These are phyloP conservation scores for Bipolaris victoriae DNA, from an alignment of 2,329 filamentous ascomycete species.

Conservation along the genomic window DNA sequence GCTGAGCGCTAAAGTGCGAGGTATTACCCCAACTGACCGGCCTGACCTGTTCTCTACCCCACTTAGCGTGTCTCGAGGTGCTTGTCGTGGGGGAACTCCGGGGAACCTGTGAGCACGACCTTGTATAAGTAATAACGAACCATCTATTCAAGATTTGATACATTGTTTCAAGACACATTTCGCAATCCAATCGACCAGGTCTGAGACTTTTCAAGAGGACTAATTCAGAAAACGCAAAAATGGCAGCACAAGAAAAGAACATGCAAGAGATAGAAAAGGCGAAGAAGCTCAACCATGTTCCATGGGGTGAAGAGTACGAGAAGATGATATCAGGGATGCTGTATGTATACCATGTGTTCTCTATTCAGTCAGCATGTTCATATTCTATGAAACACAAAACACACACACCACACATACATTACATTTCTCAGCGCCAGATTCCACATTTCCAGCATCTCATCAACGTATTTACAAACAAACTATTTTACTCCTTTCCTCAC, in stretches of 20 bases:
- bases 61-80: conserved; percentile 19
- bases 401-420: background rate
- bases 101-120: background rate
- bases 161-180: background rate
- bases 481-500: too few species aligned
- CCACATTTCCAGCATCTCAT: too few species aligned
- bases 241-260: conserved; percentile 54
- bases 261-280: conserved; percentile 54
- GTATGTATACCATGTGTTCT: conserved; percentile 44
- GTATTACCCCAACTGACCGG: conserved; percentile 21
- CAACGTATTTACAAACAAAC: too few species aligned
- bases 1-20: conserved; percentile 31
- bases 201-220: background rate
- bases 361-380: background rate
- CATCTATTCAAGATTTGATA: background rate
- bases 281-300: conserved; percentile 58
- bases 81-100: background rate
- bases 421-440: background rate
- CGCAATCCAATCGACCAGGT: background rate
- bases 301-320: conserved; percentile 67
- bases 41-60: conserved; percentile 16
- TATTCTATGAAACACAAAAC: background rate
- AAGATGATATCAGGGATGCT: conserved; percentile 70
- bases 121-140: background rate
- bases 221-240: conserved; percentile 14